These are phyloP conservation scores for Onygenales sp. DNA, from an alignment of 2,329 filamentous ascomycete species.

Conservation along the genomic window DNA sequence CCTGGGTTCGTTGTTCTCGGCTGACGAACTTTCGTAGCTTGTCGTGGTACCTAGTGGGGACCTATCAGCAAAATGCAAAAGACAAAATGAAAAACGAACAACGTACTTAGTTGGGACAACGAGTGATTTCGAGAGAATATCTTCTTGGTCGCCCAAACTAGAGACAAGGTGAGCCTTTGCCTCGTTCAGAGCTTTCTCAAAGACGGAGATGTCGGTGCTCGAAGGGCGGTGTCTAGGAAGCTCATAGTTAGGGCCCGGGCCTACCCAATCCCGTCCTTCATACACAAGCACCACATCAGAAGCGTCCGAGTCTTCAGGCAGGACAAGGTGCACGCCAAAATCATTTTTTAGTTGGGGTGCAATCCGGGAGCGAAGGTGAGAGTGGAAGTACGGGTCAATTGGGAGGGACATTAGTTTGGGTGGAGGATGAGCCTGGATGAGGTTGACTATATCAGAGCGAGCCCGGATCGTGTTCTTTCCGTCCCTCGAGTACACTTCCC, in stretches of 20 bases:
- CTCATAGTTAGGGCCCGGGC: slow-evolving; percentile 39
- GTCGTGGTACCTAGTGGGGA: slow-evolving; percentile 44
- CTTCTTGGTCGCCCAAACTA: slow-evolving; percentile 44
- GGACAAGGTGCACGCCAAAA: slow-evolving; percentile 39
- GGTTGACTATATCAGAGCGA: slow-evolving; percentile 40
- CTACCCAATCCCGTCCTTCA: slow-evolving; percentile 28
- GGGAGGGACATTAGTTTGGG: slow-evolving; percentile 34
- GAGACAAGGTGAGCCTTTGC: slow-evolving; percentile 48
- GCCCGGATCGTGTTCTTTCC: slow-evolving; percentile 59
- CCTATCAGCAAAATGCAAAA: slow-evolving; percentile 4
- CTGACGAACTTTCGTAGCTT: slow-evolving; percentile 53
- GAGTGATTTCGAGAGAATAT: slow-evolving; percentile 46
- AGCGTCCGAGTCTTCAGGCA: slow-evolving; percentile 35
- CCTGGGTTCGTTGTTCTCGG: slow-evolving; percentile 44
- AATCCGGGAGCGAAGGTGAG: slow-evolving; percentile 33
- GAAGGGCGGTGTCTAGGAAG: slow-evolving; percentile 49
- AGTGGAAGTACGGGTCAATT: slow-evolving; percentile 41
- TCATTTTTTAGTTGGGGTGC: slow-evolving; percentile 30
- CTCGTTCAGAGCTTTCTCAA: slow-evolving; percentile 48
- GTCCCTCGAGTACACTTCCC: slow-evolving; percentile 82
- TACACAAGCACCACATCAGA: slow-evolving; percentile 41
- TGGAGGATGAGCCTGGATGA: slow-evolving; percentile 40
- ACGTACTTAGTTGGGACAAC: slow-evolving; percentile 44
- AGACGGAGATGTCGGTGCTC: slow-evolving; percentile 44
- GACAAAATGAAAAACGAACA: neutral